Conservation (phyloP, 371 early-diverging fungal species). For the Batrachochytrium dendrobatidis region DNA sequence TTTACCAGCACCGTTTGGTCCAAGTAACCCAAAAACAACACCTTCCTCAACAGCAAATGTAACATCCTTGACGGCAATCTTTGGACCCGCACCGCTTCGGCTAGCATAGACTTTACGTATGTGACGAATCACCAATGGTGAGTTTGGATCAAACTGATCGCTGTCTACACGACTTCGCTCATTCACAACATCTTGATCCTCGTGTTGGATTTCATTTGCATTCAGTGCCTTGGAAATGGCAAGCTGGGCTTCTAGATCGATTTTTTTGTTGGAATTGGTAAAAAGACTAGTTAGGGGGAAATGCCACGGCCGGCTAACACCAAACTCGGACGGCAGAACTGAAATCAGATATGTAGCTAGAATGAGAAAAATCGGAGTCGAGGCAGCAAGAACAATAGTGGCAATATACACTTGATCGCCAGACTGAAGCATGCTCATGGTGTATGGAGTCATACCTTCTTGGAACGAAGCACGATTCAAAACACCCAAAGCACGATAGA, state of each 20-base stretch:
- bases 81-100: slow-evolving; percentile 29
- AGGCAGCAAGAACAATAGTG: slow-evolving; percentile 43
- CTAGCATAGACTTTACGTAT: slow-evolving; percentile 56
- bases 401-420: slow-evolving; percentile 46
- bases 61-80: slow-evolving; percentile 60
- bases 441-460: slow-evolving; percentile 13
- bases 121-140: slow-evolving; percentile 50
- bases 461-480: slow-evolving; percentile 44
- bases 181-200: slow-evolving; percentile 54
- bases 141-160: slow-evolving; percentile 19
- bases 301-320: slow-evolving; percentile 57
- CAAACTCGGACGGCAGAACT: slow-evolving; percentile 58
- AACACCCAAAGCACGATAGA: slow-evolving; percentile 48
- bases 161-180: slow-evolving; percentile 44
- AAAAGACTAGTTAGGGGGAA: slow-evolving; percentile 45
- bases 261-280: no score
- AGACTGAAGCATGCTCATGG: slow-evolving; percentile 6
- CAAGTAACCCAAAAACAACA: slow-evolving; percentile 49
- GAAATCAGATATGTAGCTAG: slow-evolving; percentile 46
- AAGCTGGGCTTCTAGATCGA: neutral
- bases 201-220: slow-evolving; percentile 12
- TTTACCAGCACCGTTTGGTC: slow-evolving; percentile 46
- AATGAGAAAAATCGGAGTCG: slow-evolving; percentile 40
- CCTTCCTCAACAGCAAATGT: slow-evolving; percentile 56
- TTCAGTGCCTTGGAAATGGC: neutral